Evolutionary conservation across 2,329 filamentous ascomycete genomes (phyloP), one percentile per base, ranked within the genome.

Genomic region (Aureobasidium leucospermi): DNA sequence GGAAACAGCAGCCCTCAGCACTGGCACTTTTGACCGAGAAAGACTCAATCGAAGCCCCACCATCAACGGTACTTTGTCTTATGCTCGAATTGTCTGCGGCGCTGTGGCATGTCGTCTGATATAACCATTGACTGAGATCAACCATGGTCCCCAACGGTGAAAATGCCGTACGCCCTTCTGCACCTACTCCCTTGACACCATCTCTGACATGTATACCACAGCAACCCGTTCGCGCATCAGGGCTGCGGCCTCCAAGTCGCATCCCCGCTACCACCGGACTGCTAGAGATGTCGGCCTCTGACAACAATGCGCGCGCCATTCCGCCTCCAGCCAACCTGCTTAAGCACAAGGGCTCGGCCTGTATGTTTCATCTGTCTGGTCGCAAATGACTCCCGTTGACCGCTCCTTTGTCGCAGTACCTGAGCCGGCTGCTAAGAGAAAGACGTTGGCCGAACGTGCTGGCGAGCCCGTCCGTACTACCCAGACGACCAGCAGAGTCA

Each of bases 311-410:
- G 65, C 79, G 81, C 56, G 70, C 69, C 38, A 61, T 58, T 1
- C 70, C 66, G 29, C 71, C 73, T 52, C 76, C 77, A 10, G 73
- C 75, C 23, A 70, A 73, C 16, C 70, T 73, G 15, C 67, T 71
- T 60, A 83, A 83, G 65, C 77, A 81, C 65, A 81, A 80, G 69
- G 77, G 78, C 56, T 75, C 75, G 41, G 76, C 76, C 61, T 71
- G 79, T 79, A 74, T 70, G 70, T 68, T 59, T 42, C 32, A 23
- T 39, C 43, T 52, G 52, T 5, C 47, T 60, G 5, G 28, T 60
- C 11, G 3, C 11, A 42, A 64, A 62, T 60, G 59, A 59, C 49
- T 39, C 43, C 66, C 70, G 55, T 70, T 64, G 61, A 16, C 60
- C 28, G 23, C 38, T 23, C 32, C 15, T 38, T 19, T 45, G 63